Evolutionary conservation across 192 early-diverging fungal species (phyloP).

Genomic region (Paraglomus brasilianum): DNA sequence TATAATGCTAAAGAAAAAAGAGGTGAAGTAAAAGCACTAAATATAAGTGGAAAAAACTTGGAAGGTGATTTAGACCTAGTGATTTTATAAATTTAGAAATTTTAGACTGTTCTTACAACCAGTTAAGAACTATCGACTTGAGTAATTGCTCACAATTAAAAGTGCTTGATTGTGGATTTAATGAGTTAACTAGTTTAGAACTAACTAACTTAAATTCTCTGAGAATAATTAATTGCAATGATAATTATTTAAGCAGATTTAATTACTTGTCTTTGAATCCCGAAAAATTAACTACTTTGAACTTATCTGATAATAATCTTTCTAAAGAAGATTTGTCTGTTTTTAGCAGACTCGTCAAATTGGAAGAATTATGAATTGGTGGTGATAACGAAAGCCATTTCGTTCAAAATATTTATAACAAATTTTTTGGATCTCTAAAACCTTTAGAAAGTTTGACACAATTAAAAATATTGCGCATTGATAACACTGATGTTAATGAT

Average conservation of each 20-base stretch:
- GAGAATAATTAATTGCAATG: constrained; percentile 10
- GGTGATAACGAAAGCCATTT: neutral
- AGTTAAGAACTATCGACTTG: neutral
- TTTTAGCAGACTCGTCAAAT: neutral
- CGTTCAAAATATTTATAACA: neutral
- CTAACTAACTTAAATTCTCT: neutral
- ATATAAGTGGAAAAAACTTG: no score
- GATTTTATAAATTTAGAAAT: constrained; percentile 9
- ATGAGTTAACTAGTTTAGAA: constrained; percentile 14
- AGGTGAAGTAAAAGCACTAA: no score
- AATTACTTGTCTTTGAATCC: constrained; percentile 3
- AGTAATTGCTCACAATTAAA: neutral
- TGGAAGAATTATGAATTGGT: constrained; percentile 4
- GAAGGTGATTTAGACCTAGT: no score
- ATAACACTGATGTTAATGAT: constrained; percentile 5
- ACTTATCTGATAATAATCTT: constrained; percentile 17
- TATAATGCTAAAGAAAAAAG: no score
- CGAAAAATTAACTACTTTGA: constrained; percentile 9
- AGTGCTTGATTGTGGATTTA: neutral
- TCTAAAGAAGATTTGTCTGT: neutral
- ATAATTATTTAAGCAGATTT: constrained; percentile 1
- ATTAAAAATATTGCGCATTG: neutral
- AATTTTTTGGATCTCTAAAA: constrained; percentile 18
- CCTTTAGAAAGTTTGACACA: neutral
- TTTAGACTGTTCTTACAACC: constrained; percentile 4